phyloP scores from a whole-genome alignment of 2,329 filamentous ascomycete genomes.

The Elsinoe ampelina region DNA sequence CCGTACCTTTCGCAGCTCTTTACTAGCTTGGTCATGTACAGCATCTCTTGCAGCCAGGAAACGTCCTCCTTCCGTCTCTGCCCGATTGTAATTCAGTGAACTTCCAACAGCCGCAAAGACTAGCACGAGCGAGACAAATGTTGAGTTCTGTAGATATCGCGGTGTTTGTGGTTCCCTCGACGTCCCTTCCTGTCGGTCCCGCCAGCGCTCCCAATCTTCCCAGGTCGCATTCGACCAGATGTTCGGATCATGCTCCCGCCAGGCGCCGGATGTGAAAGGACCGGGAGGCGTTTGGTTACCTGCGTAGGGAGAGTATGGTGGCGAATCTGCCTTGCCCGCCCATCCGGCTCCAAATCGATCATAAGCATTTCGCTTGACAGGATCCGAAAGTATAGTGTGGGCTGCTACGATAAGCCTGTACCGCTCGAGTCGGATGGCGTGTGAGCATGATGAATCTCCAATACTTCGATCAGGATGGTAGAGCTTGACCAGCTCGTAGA shows the following conservation, averaged over 20 bases:
- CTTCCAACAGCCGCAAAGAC: constrained; percentile 60
- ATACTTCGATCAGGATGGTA: constrained; percentile 75
- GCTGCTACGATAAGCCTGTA: constrained; percentile 84
- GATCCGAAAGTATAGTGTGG: constrained; percentile 78
- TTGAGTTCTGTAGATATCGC: constrained; percentile 65
- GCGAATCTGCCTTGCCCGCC: constrained; percentile 42
- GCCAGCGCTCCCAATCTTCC: constrained; percentile 89
- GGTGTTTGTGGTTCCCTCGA: constrained; percentile 38
- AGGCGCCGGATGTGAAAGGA: constrained; percentile 25
- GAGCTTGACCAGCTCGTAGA: constrained; percentile 86
- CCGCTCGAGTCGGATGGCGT: constrained; percentile 64
- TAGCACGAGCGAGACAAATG: constrained; percentile 66
- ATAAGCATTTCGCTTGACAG: constrained; percentile 67
- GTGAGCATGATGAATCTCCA: constrained; percentile 33
- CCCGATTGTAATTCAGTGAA: constrained; percentile 62
- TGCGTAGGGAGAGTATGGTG: constrained; percentile 15
- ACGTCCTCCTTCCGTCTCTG: constrained; percentile 51
- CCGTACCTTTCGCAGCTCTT: constrained; percentile 48
- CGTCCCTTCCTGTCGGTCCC: constrained; percentile 38
- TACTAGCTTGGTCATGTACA: constrained; percentile 57
- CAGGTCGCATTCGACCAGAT: constrained; percentile 76
- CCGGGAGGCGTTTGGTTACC: constrained; percentile 24
- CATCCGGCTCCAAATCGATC: constrained; percentile 77
- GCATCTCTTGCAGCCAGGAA: constrained; percentile 59
- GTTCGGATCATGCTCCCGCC: constrained; percentile 31